Conservation (phyloP, 257 asterid genomes). For the Capsicum rhomboideum region DNA sequence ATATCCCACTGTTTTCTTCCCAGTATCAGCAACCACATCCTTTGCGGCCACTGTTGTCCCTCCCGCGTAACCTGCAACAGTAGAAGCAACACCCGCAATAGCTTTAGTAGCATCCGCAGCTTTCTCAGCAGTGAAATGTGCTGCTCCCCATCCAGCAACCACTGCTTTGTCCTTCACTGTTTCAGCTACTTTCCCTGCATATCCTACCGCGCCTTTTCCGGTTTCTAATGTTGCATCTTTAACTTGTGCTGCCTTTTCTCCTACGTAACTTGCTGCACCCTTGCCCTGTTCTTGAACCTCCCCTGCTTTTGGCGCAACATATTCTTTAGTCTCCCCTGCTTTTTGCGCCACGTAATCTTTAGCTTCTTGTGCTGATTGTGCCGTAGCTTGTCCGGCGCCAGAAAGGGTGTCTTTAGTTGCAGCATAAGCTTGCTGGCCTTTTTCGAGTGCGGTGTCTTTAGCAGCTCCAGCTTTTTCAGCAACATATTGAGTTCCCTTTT, state of each 20-base stretch:
- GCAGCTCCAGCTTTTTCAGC: constrained; percentile 13
- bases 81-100: constrained; percentile 38
- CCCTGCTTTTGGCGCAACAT: background rate
- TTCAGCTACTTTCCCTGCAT: constrained; percentile 42
- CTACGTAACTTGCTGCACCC: constrained; percentile 26
- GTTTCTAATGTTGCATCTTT: constrained; percentile 43
- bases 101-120: constrained; percentile 57
- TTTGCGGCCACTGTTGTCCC: constrained; percentile 38
- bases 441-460: constrained; percentile 20
- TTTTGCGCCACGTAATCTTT: constrained; percentile 11
- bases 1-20: constrained; percentile 35
- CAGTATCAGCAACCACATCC: constrained; percentile 57
- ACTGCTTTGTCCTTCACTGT: constrained; percentile 47
- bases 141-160: constrained; percentile 79
- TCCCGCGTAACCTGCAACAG: constrained; percentile 45
- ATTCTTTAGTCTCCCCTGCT: constrained; percentile 15
- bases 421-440: constrained; percentile 12
- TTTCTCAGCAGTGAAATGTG: constrained; percentile 51
- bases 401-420: constrained; percentile 7
- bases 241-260: constrained; percentile 32
- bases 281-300: constrained; percentile 17
- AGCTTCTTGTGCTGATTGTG: constrained; percentile 6
- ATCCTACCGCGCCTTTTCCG: constrained; percentile 43
- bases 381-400: background rate
- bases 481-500: background rate